Conservation (phyloP, 2,329 filamentous ascomycete species). For the Pyrenochaeta sp. region DNA sequence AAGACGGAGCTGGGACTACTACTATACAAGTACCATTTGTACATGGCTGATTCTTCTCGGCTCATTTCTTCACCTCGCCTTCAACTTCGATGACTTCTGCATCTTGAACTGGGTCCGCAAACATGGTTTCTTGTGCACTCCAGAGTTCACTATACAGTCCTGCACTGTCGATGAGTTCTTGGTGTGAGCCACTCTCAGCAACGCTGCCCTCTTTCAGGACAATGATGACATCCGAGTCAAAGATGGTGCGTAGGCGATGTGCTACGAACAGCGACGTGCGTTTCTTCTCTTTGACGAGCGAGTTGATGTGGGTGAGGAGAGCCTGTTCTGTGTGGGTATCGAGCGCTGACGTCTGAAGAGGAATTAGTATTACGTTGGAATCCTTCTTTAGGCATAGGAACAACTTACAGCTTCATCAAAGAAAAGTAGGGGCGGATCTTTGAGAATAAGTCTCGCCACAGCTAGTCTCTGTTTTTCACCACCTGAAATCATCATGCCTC, state of each 20-base stretch:
- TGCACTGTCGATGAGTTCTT: constrained; percentile 77
- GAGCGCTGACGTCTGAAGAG: constrained; percentile 74
- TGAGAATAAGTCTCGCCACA: constrained; percentile 81
- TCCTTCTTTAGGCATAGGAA: not conserved
- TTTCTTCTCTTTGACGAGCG: constrained; percentile 84
- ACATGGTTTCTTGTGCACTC: constrained; percentile 64
- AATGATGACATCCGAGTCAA: constrained; percentile 89
- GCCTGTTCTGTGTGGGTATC: constrained; percentile 95
- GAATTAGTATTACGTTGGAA: constrained; percentile 8
- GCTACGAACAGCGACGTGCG: constrained; percentile 95
- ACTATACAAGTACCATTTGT: not conserved
- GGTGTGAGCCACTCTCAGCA: constrained; percentile 88
- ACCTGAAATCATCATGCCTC: constrained; percentile 95
- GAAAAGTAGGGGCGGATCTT: constrained; percentile 88
- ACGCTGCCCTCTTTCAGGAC: constrained; percentile 84
- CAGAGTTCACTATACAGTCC: constrained; percentile 90
- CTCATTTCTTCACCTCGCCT: constrained; percentile 3
- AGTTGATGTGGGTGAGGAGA: constrained; percentile 90
- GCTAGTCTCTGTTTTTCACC: constrained; percentile 93
- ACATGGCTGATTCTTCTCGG: too few species aligned
- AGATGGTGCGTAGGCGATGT: constrained; percentile 90
- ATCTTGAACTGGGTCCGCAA: constrained; percentile 25
- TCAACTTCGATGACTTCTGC: constrained; percentile 5
- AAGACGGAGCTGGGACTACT: not conserved
- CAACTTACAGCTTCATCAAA: constrained; percentile 82